Base-by-base conservation (phyloP, 208 protist species). In the Acanthamoeba healyi region DNA sequence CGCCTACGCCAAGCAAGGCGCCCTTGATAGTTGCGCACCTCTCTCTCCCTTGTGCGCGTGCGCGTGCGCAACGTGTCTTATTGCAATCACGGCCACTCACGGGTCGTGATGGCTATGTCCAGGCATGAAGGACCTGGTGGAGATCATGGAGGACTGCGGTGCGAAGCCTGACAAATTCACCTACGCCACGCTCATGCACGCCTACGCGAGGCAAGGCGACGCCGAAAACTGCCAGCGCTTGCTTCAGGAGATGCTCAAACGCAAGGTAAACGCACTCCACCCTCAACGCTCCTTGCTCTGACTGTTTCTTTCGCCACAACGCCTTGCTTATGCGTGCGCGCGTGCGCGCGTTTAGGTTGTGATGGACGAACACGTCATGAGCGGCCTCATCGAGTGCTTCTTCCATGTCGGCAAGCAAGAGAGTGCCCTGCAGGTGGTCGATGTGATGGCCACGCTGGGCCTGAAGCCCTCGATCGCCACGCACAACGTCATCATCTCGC, bases 181-280 rank as follows among this genome's bases (percentile, higher is more conserved):
- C 70, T 49, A 79, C 38, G 17, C 70, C 15, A 79, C 29, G 17
- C 36, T 79, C 22, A 6, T 79, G 22, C 17, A 46, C 38, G 26
- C 19, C 70, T 79, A 79, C 38, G 70, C 70, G 17, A 79, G 22
- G 70, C 70, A 79, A 24, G 70, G 70, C 32, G 70, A 46, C 24
- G 32, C 10, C 15, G 29, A 38, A 26, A 26, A 46, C 22, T 44
- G 29, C 26, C 17, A 79, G 70, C 10, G 40, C 15, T 4, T 79
- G 34, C 26, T 79, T 10, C 17, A 79, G 17, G 70, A 79, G 40
- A 79, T 79, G 36, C 0, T 40, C 34, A 15, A 79, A 24, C 6
- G 24, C 32, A 79, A 79, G 70, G 70, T 79, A 32, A 5, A 1
- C 19, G 29, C 15, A 7, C 29, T 67, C 14, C 29, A 7, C 58